Conservation (phyloP, 129 eudicot species). For the Helichrysum umbraculigerum region DNA sequence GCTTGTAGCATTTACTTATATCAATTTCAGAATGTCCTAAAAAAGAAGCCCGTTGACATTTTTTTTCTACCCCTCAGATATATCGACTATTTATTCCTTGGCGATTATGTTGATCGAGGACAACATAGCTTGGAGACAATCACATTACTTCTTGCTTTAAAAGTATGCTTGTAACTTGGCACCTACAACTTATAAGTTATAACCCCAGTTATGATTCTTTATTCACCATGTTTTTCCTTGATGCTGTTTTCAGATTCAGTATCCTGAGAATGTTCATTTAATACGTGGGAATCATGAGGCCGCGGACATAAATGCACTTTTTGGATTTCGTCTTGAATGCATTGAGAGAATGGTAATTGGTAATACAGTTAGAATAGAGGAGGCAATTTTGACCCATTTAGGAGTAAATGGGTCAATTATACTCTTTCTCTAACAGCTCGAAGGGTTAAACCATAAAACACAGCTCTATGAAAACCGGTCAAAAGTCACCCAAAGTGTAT, state of each 20-base stretch:
- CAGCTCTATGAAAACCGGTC: neutral
- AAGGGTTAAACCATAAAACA: neutral
- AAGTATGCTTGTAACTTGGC: slow-evolving; percentile 52
- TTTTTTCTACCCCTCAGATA: slow-evolving; percentile 54
- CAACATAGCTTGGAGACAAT: slow-evolving; percentile 99
- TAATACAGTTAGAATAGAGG: neutral
- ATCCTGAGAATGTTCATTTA: slow-evolving; percentile 92
- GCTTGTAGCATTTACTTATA: neutral
- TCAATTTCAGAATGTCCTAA: slow-evolving; percentile 15
- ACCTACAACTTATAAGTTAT: slow-evolving; percentile 1
- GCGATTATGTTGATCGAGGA: slow-evolving; percentile 99
- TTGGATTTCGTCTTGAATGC: slow-evolving; percentile 96
- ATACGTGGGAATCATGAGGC: slow-evolving; percentile 99
- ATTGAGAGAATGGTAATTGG: slow-evolving; percentile 91
- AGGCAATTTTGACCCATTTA: slow-evolving; percentile 1
- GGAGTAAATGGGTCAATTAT: slow-evolving; percentile 11
- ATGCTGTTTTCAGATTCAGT: slow-evolving; percentile 63
- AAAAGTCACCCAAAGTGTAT: neutral
- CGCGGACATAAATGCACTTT: slow-evolving; percentile 46
- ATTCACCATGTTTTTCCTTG: neutral
- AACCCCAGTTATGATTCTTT: neutral
- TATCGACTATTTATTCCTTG: slow-evolving; percentile 91
- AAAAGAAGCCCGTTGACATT: neutral
- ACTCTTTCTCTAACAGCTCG: neutral
- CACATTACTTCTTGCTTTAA: slow-evolving; percentile 83